Evolutionary conservation across 805 yeast species (phyloP).

Genomic region (Saturnispora quitensis): DNA sequence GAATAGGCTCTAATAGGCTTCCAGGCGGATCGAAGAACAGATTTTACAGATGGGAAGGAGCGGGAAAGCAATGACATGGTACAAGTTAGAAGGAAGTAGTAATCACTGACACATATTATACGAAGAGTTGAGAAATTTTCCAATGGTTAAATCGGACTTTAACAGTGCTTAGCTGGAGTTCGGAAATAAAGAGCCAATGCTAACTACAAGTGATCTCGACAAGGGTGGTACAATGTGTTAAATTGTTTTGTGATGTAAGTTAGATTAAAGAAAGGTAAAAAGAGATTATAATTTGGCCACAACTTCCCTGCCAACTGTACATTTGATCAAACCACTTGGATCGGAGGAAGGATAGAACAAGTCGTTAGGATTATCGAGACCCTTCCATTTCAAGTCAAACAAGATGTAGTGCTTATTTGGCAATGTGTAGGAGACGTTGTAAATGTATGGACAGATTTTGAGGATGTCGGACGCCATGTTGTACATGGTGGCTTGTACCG

Average conservation of each 20-base stretch:
- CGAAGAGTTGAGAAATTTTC: neutral
- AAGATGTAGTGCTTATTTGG: conserved; percentile 92
- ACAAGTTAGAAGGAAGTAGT: neutral
- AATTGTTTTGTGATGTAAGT: neutral
- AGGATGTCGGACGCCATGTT: conserved; percentile 78
- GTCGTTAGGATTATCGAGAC: conserved; percentile 69
- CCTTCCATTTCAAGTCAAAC: conserved; percentile 77
- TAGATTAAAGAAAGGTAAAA: neutral
- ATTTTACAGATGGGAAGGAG: conserved; percentile 4
- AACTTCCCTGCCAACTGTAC: conserved; percentile 66
- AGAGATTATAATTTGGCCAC: conserved; percentile 44
- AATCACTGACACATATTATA: neutral
- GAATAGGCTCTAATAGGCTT: conserved; percentile 15
- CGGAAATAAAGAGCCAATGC: neutral
- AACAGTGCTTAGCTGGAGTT: neutral
- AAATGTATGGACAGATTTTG: conserved; percentile 44
- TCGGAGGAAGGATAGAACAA: conserved; percentile 84
- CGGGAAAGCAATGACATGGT: conserved; percentile 3
- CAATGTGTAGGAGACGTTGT: conserved; percentile 59
- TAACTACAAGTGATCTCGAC: too few relatives aligned
- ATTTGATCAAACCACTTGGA: conserved; percentile 87
- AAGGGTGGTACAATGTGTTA: neutral
- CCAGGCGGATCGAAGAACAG: neutral
- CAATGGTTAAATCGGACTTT: neutral
- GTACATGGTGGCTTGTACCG: conserved; percentile 95